Evolutionary conservation across 305 asterid genomes (phyloP).

Genomic region (Salvia sclarea): DNA sequence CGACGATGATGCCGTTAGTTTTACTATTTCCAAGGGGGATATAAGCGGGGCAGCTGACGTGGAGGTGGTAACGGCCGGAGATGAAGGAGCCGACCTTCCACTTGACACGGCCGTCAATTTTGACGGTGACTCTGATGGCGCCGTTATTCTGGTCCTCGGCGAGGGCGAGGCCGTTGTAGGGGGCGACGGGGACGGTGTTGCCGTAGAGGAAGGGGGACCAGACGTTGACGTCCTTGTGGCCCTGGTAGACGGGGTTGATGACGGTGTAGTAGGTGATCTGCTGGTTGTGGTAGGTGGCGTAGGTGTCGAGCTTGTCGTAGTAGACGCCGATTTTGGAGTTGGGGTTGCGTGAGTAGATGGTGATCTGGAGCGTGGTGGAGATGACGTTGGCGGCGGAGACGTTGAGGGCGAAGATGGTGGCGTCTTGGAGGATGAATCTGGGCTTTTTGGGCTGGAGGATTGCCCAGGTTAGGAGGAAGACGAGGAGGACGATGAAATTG

Average conservation of each 20-base stretch:
- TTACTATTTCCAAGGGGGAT: constrained; percentile 50
- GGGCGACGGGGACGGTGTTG: constrained; percentile 58
- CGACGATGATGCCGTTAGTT: constrained; percentile 42
- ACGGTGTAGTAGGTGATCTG: constrained; percentile 61
- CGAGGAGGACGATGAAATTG: constrained; percentile 43
- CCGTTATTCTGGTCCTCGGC: constrained; percentile 52
- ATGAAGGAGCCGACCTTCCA: constrained; percentile 61
- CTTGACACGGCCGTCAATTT: constrained; percentile 53
- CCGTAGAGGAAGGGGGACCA: constrained; percentile 71
- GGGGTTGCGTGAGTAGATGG: constrained; percentile 57
- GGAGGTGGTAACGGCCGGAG: constrained; percentile 59
- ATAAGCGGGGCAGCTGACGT: constrained; percentile 53
- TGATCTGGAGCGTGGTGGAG: constrained; percentile 61
- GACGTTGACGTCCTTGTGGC: constrained; percentile 61
- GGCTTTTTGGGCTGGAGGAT: constrained; percentile 65
- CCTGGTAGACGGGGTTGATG: constrained; percentile 60
- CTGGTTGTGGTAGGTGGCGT: constrained; percentile 54
- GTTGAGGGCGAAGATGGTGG: constrained; percentile 64
- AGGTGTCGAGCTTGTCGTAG: constrained; percentile 48
- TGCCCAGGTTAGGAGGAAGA: constrained; percentile 59
- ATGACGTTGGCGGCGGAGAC: constrained; percentile 65
- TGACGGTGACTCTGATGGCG: constrained; percentile 41
- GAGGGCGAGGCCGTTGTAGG: constrained; percentile 57
- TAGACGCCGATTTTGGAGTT: constrained; percentile 53
- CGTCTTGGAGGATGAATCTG: constrained; percentile 64